Base-by-base conservation (phyloP, 768 basidiomycete genomes). In the Leccinum rimulosum region DNA sequence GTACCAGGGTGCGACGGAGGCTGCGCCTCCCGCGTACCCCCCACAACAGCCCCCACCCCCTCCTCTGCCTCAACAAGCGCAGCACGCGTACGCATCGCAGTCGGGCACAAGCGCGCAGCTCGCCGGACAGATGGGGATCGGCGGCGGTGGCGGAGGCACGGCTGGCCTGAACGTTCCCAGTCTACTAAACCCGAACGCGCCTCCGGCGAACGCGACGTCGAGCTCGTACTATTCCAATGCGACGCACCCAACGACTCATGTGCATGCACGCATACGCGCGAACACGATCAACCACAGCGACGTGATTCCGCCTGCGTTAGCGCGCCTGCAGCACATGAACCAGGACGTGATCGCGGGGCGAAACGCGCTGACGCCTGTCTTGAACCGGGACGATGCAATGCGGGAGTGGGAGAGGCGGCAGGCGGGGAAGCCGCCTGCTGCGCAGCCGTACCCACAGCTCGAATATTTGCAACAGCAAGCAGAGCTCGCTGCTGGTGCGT, bases 321-420 rank as follows among this genome's bases (percentile, higher is more conserved):
- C 93, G 25, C 83, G 93, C 35, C 74, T 95, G 62, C 89, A 92
- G 56, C 92, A 93, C 30, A 93, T 93, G 89, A 91, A 90, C 61
- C 86, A 89, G 74, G 90, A 89, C 72, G 85, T 86, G 67, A 88
- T 87, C 64, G 83, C 77, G 52, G 69, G 69, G 3, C 80, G 93
- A 55, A 92, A 93, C 66, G 89, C 92, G 22, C 73, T 97, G 72
- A 97, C 94, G 14, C 96, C 96, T 3, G 95, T 97, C 31, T 75
- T 98, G 63, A 95, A 96, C 66, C 82, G 96, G 54, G 96, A 98
- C 64, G 96, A 99, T 62, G 89, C 92, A 48, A 89, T 93, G 79
- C 84, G 89, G 47, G 96, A 98, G 75, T 98, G 96, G 96, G 97
- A 98, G 74, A 76, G 94, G 64, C 78, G 95, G 61, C 91, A 94